Conservation (phyloP, 1,284 basidiomycete species). For the Ustilago crameri region DNA sequence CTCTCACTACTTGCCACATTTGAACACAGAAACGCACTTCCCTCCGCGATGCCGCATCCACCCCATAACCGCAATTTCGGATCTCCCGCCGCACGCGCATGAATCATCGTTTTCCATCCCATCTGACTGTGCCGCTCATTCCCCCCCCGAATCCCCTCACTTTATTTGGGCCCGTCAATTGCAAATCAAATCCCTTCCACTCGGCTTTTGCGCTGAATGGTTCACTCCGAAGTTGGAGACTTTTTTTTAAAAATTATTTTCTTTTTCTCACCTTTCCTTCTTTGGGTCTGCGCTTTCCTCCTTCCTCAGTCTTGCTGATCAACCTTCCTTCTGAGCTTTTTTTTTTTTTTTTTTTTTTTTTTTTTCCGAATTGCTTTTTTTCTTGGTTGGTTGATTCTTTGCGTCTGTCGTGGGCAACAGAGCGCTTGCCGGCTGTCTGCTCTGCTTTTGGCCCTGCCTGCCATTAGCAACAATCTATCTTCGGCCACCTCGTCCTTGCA, state of each 20-base stretch:
- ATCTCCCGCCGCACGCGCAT: constrained; percentile 17
- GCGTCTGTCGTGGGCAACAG: no score
- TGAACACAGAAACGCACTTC: constrained; percentile 5
- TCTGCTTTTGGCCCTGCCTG: neutral
- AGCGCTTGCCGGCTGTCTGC: neutral
- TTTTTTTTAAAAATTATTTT: neutral
- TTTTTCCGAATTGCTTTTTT: no score
- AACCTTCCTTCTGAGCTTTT: neutral
- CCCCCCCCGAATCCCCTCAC: constrained; percentile 13
- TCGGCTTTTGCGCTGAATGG: neutral
- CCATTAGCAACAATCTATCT: no score
- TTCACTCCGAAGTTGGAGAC: no score
- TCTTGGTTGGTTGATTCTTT: no score
- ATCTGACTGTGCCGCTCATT: constrained; percentile 31
- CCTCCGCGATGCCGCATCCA: neutral
- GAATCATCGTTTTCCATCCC: constrained; percentile 13
- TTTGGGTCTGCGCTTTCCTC: neutral
- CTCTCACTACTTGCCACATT: no score
- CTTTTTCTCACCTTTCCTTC: neutral
- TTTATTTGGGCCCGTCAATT: neutral
- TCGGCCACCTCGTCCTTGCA: constrained; percentile 10
- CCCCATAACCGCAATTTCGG: constrained; percentile 24
- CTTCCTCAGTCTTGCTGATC: neutral
- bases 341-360: no score
- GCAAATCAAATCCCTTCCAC: neutral